A percentile compares a stretch with the other conserved stretches of the same genome.
phyloP scores from a whole-genome alignment of 345 rosid genomes.

The Eucalyptus polyanthemos region DNA sequence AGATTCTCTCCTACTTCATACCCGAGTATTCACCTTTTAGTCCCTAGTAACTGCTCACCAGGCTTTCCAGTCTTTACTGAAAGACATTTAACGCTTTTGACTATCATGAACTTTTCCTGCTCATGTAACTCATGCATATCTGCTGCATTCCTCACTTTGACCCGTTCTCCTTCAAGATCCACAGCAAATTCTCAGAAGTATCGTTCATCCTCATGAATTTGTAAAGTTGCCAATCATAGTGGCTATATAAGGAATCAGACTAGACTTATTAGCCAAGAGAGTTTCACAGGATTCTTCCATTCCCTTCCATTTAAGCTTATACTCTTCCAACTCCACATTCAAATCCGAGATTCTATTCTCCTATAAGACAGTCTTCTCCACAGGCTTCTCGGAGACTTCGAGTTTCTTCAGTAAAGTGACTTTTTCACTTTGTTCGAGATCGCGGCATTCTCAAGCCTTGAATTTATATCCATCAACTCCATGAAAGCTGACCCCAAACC shows the following conservation, averaged over 20 bases:
- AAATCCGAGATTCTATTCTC: conserved; percentile 74
- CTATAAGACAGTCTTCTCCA: conserved; percentile 49
- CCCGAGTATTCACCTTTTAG: conserved; percentile 27
- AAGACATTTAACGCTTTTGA: conserved; percentile 28
- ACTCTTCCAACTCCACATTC: conserved; percentile 61
- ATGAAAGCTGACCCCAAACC: conserved; percentile 50
- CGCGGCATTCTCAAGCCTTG: conserved; percentile 32
- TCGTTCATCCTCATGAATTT: conserved; percentile 43
- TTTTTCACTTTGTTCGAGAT: conserved; percentile 38
- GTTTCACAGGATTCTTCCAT: conserved; percentile 50
- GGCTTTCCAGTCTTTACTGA: conserved; percentile 35
- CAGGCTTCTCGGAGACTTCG: conserved; percentile 43
- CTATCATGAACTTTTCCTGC: conserved; percentile 30
- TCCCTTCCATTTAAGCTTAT: conserved; percentile 37
- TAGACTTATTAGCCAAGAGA: conserved; percentile 44
- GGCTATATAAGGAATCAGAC: conserved; percentile 2
- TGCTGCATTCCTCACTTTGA: conserved; percentile 36
- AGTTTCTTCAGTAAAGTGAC: conserved; percentile 36
- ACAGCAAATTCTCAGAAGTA: conserved; percentile 53
- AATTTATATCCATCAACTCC: conserved; percentile 49
- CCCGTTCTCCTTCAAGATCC: conserved; percentile 45
- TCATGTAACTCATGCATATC: conserved; percentile 36
- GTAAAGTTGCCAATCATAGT: conserved; percentile 6
- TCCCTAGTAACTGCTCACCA: conserved; percentile 32
- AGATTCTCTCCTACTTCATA: conserved; percentile 43